phyloP scores from a whole-genome alignment of 495 filamentous ascomycete species.

The Glarea lozoyensis region DNA sequence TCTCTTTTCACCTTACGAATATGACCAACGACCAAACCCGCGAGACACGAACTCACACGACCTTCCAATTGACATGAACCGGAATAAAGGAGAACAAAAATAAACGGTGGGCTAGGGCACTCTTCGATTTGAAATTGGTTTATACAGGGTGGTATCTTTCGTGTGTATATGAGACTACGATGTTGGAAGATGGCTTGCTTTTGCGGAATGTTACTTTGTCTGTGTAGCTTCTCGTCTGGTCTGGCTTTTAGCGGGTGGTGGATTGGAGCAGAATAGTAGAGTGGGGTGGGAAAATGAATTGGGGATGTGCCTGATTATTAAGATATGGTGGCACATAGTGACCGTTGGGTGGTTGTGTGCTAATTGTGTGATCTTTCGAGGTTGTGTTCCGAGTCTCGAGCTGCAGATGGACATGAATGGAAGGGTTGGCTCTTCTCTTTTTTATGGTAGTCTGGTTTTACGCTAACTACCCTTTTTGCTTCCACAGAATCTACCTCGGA shows the following conservation, averaged over 20 bases:
- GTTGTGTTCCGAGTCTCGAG: no score
- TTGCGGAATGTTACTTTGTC: constrained; percentile 20
- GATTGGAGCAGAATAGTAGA: not conserved
- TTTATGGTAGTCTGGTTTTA: no score
- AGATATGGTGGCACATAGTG: constrained; percentile 1
- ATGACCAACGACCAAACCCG: constrained; percentile 14
- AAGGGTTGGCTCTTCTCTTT: no score
- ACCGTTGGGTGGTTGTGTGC: constrained; percentile 1
- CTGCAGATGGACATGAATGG: no score
- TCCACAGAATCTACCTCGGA: no score
- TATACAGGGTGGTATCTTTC: constrained; percentile 5
- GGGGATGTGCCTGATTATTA: constrained; percentile 4
- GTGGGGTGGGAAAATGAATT: not conserved
- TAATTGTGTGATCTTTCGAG: no score
- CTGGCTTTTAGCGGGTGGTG: constrained; percentile 8
- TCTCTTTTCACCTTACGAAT: constrained; percentile 12
- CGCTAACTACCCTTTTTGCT: no score
- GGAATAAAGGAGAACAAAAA: constrained; percentile 10
- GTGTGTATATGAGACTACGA: constrained; percentile 20
- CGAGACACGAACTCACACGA: constrained; percentile 10
- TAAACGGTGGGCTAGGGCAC: constrained; percentile 1
- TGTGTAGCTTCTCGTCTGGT: constrained; percentile 20
- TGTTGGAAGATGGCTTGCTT: constrained; percentile 8
- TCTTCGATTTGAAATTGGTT: constrained; percentile 5
- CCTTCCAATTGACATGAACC: constrained; percentile 7